Base-by-base conservation (phyloP, 164 flowering plant species). In the Kingdonia uniflora region DNA sequence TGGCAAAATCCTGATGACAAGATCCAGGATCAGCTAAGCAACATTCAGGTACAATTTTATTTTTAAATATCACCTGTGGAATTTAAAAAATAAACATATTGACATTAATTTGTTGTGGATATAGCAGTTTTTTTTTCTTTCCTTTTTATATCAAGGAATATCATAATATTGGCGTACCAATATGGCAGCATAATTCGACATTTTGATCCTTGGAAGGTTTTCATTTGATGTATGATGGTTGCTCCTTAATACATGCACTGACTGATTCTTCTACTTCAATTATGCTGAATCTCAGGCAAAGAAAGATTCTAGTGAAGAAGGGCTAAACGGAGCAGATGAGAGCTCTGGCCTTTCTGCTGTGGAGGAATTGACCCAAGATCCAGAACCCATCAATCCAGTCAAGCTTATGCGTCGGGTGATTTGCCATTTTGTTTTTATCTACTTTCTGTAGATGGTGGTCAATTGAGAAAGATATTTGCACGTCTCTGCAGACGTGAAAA, bases 391-490 rank as follows among this genome's bases (percentile, higher is more conserved):
- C 55, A 74, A 57, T 61, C 95, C 97, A 25, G 74, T 76, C 69
- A 86, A 82, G 76, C 79, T 71, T 42, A 55, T 62, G 62, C 85
- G 95, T 47, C 70, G 64, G 95, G 95, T 89, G 50, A 62, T 41
- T 13, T 57, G 4, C 20, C 26, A 42, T 25, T 49, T 64, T n/a
- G 29, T 49, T 52, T 61, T 11, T 19, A 11, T 53, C 12, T 25
- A 2, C 57, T 55, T 38, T 19, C 14, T 52, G 6, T 21, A 39
- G 15, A 23, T 59, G 38, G 11, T 49, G 17, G 38, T 43, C 13
- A 42, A 26, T n/a, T 54, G 13, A 8, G 14, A 7, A 8, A 14
- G 8, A 22, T 47, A 37, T 58, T 24, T 37, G 11, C 21, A 53
- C 8, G 35, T 29, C 35, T 29, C 35, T 29, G 35, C 4, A 29